Evolutionary conservation across 2,329 filamentous ascomycete genomes (phyloP), one percentile per base, ranked within the genome.

Genomic region (Ophiostoma sp.): DNA sequence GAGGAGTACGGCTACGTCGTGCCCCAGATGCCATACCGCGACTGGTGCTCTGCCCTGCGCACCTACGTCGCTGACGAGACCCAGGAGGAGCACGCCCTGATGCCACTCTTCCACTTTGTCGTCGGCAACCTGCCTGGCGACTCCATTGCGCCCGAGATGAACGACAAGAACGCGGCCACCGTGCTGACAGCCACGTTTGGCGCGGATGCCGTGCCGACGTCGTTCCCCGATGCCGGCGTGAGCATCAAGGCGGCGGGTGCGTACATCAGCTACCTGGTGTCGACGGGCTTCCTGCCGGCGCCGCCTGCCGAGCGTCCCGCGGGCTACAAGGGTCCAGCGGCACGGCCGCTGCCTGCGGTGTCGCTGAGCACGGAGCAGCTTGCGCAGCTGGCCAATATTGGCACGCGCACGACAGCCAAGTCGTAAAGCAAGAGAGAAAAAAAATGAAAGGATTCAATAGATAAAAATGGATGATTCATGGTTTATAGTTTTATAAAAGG

Each of bases 101-200:
- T 91, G 79, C 90, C 90, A 0, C 84, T 94, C 6, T 91, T 90
- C 78, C 89, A 92, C 77, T 90, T 92, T 78, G 89, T 89, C 60
- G 87, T 87, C 31, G 85, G 85, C 33, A 87, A 92, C 77, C 81
- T 93, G n/a, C 90, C 90, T 0, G 57, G 87, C 87, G 75, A 91
- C 89, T 41, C 87, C 85, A 39, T 69, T 62, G 90, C 91, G 0
- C 90, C 90, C 0, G 90, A 92, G 77, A 84, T 95, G 15, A 89
- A 92, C 75, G 91, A 94, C 77, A 68, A 76, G 71, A 93, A 95
- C 76, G 87, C 92, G 0, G 83, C 86, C 1, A 80, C 81, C 1
- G 85, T 89, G 0, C 82, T 96, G 33, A 35, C 41, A 15, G 41
- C 66, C 4, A 31, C 41, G n/a, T 31, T 33, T 48, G 66, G 41